These are phyloP conservation scores for Phaeomoniella chlamydospora DNA, from an alignment of 2,329 filamentous ascomycete species.

Conservation along the genomic window DNA sequence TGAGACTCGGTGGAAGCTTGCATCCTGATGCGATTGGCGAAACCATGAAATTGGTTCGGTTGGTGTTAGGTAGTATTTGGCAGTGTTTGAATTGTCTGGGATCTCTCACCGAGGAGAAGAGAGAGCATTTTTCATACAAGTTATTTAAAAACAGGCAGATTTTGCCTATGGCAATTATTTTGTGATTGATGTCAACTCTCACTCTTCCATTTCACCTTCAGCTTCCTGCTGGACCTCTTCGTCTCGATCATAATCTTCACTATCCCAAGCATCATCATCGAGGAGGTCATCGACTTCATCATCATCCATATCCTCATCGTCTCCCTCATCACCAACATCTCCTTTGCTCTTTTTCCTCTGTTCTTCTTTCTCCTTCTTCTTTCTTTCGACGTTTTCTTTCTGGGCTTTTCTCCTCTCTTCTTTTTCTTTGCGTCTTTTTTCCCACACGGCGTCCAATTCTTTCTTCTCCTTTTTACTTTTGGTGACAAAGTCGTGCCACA, in stretches of 20 bases:
- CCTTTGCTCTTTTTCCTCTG: conserved; percentile 24
- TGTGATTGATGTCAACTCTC: no score
- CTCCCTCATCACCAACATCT: conserved; percentile 25
- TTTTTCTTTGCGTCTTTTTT: conserved; percentile 63
- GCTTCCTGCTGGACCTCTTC: conserved; percentile 16
- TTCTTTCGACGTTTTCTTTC: conserved; percentile 79
- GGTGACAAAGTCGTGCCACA: conserved; percentile 94
- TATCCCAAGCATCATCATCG: conserved; percentile 24
- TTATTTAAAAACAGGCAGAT: no score
- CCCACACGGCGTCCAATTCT: conserved; percentile 71
- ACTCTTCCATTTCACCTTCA: conserved; percentile 27
- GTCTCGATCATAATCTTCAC: conserved; percentile 32
- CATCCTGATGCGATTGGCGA: no score
- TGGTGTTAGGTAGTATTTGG: no score
- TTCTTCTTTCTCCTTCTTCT: conserved; percentile 50
- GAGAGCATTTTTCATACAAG: no score
- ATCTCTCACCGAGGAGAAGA: no score
- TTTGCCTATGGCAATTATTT: no score
- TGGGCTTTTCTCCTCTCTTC: conserved; percentile 69
- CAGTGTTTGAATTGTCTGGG: no score
- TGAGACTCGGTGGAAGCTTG: no score
- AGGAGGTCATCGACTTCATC: conserved; percentile 32
- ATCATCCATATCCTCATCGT: conserved; percentile 32
- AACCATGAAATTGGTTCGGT: no score
- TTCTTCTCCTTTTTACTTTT: conserved; percentile 69